Percentiles rank a stretch among this genome's conserved stretches.
These are phyloP conservation scores for Elaeis guineensis DNA, from an alignment of 176 grass and related monocot genomes.

Conservation along the genomic window DNA sequence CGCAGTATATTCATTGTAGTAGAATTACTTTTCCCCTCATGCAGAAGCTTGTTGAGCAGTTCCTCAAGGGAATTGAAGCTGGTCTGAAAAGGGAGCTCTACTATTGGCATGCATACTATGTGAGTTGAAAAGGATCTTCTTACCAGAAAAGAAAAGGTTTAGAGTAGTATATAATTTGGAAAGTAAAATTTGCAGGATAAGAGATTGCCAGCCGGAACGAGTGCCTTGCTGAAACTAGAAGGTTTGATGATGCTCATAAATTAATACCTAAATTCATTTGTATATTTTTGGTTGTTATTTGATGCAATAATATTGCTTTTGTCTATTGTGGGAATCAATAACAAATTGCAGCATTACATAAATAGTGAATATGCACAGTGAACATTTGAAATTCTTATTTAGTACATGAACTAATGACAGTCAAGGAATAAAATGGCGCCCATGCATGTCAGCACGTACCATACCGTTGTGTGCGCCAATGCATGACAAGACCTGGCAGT, in stretches of 20 bases:
- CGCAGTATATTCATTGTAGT: too few relatives aligned
- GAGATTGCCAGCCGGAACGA: slow-evolving; percentile 43
- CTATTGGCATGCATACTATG: slow-evolving; percentile 67
- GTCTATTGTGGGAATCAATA: too few relatives aligned
- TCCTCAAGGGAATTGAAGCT: slow-evolving; percentile 46
- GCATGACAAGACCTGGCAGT: too few relatives aligned
- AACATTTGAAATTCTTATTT: too few relatives aligned
- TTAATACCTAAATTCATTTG: not conserved
- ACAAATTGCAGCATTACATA: too few relatives aligned
- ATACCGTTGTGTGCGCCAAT: too few relatives aligned
- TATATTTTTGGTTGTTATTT: too few relatives aligned
- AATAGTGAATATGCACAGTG: too few relatives aligned
- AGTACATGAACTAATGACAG: too few relatives aligned
- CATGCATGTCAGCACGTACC: too few relatives aligned
- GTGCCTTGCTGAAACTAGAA: slow-evolving; percentile 67
- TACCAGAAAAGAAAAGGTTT: not conserved
- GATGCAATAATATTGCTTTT: too few relatives aligned
- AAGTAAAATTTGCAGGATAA: slow-evolving; percentile 45
- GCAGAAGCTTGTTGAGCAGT: slow-evolving; percentile 56
- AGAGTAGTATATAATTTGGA: not conserved
- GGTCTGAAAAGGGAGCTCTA: slow-evolving; percentile 45
- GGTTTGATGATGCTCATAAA: not conserved
- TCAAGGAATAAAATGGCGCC: too few relatives aligned
- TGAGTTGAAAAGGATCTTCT: slow-evolving; percentile 18
- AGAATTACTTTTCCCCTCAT: not conserved